These are phyloP conservation scores for Perilla frutescens DNA, from an alignment of 257 asterid genomes.

Conservation along the genomic window DNA sequence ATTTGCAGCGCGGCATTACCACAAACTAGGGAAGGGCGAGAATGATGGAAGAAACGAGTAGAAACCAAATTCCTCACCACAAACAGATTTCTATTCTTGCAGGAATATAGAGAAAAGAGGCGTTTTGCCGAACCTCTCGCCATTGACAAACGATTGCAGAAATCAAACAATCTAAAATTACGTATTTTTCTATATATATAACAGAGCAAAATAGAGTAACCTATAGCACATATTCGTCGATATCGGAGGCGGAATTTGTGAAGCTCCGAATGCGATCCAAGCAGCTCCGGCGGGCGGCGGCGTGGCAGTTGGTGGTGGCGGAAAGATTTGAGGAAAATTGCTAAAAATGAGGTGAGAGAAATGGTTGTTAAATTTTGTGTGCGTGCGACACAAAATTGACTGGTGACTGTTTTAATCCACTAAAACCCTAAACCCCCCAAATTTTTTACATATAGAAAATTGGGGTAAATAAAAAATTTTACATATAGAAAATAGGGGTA, in stretches of 20 bases:
- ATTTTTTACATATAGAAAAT: too few relatives aligned
- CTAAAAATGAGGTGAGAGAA: constrained; percentile 11
- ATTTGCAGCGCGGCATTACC: constrained; percentile 28
- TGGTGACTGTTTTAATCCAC: not conserved
- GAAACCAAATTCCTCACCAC: constrained; percentile 43
- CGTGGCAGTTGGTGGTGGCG: constrained; percentile 24
- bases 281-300: constrained; percentile 21
- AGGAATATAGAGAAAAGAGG: constrained; percentile 53
- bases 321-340: constrained; percentile 4
- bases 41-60: constrained; percentile 40
- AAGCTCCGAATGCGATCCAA: not conserved
- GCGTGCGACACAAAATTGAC: not conserved
- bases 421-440: constrained; percentile 13
- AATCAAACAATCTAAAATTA: not conserved
- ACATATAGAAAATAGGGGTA: too few relatives aligned
- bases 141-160: constrained; percentile 45
- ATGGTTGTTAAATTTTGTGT: not conserved
- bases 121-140: constrained; percentile 56
- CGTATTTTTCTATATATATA: not conserved
- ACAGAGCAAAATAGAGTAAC: constrained; percentile 18
- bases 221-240: constrained; percentile 28
- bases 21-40: constrained; percentile 38
- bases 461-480: too few relatives aligned
- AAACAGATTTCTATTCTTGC: constrained; percentile 34
- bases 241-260: not conserved